phyloP scores from a whole-genome alignment of 805 yeast species.

The Debaryomyces tyrocola region DNA sequence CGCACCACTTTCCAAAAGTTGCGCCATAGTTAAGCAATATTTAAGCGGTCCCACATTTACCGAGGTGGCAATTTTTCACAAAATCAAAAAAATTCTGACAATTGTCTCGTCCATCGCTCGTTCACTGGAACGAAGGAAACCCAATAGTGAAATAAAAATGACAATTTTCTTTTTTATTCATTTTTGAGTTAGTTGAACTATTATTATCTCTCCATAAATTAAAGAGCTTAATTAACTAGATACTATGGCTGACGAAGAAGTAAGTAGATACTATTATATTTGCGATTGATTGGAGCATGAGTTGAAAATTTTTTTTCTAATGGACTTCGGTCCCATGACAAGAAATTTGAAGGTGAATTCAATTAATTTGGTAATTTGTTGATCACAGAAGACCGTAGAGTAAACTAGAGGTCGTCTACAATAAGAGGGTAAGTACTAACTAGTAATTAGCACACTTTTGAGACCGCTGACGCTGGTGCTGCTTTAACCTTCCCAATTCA shows the following conservation, averaged over 20 bases:
- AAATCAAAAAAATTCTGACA: slow-evolving; percentile 1
- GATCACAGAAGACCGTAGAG: no score
- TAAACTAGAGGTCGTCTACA: not conserved
- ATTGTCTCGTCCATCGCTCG: slow-evolving; percentile 3
- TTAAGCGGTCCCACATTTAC: slow-evolving; percentile 3
- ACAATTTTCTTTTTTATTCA: not conserved
- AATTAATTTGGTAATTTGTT: no score
- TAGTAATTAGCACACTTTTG: slow-evolving; percentile 76
- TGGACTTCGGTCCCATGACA: no score
- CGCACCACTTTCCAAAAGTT: not conserved
- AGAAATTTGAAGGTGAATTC: no score
- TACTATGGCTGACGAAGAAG: slow-evolving; percentile 13
- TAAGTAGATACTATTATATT: slow-evolving; percentile 2
- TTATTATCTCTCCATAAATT: not conserved
- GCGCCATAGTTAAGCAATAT: not conserved
- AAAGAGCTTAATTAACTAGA: not conserved
- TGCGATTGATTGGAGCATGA: not conserved
- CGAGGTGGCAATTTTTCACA: not conserved
- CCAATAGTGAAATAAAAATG: no score
- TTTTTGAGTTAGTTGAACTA: not conserved
- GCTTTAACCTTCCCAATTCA: slow-evolving; percentile 98
- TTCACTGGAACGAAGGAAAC: not conserved
- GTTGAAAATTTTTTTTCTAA: no score
- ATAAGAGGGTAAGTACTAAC: slow-evolving; percentile 20
- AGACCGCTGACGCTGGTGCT: slow-evolving; percentile 98